These are phyloP conservation scores for Francoa sonchifolia DNA, from an alignment of 441 rosid species.

Conservation along the genomic window DNA sequence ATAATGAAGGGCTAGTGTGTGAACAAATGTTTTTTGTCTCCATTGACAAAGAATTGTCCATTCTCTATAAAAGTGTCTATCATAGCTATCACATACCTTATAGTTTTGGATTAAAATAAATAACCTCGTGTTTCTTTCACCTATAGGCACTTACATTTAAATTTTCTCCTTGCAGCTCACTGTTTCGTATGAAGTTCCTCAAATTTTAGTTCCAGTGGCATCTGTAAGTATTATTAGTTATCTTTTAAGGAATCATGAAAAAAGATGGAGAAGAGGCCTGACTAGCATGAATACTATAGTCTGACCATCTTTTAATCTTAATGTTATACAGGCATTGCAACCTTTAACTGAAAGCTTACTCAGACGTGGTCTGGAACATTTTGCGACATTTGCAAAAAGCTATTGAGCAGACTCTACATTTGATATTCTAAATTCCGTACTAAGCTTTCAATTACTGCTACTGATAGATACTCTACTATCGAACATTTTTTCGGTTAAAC, in stretches of 20 bases:
- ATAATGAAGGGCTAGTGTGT: no score
- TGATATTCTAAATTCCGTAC: no score
- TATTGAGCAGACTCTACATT: conserved; percentile 14
- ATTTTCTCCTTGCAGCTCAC: conserved; percentile 50
- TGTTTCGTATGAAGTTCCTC: conserved; percentile 85
- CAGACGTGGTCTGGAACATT: conserved; percentile 45
- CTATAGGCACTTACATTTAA: conserved; percentile 1
- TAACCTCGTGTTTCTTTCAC: no score
- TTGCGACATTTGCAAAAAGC: conserved; percentile 46
- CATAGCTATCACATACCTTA: no score
- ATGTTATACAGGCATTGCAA: conserved; percentile 50
- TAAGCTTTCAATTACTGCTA: neutral
- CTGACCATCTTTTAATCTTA: neutral
- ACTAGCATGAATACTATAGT: neutral
- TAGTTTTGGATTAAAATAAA: no score
- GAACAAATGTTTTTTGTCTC: no score
- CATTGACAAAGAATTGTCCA: no score
- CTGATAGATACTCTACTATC: no score
- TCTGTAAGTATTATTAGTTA: conserved; percentile 32
- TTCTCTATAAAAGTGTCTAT: no score
- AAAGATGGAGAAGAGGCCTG: no score
- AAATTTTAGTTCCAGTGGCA: conserved; percentile 62
- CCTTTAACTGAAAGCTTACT: conserved; percentile 69
- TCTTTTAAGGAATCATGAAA: no score
- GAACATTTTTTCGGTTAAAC: no score